phyloP scores from a whole-genome alignment of 805 yeast genomes.

The Yamadazyma insecticola region DNA sequence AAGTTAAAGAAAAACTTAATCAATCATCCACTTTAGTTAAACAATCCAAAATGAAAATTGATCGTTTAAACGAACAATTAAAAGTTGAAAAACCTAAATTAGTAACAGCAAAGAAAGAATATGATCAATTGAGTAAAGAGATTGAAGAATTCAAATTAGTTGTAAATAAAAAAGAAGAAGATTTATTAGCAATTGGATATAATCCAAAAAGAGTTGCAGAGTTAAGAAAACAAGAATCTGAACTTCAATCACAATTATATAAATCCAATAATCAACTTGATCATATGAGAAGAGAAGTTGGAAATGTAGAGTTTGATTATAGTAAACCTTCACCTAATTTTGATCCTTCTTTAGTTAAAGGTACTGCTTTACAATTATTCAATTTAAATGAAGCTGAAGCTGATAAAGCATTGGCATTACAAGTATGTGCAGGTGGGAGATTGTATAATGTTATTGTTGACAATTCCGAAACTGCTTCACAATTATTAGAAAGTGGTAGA shows the following conservation, averaged over 20 bases:
- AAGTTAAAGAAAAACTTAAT: conserved; percentile 52
- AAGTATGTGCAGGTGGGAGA: conserved; percentile 91
- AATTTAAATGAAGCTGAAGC: conserved; percentile 50
- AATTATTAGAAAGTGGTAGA: conserved; percentile 71
- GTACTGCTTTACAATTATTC: conserved; percentile 86
- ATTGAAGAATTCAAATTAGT: conserved; percentile 39
- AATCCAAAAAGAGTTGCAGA: conserved; percentile 42
- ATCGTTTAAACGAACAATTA: conserved; percentile 53
- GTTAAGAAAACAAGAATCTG: conserved; percentile 43
- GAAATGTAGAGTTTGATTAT: conserved; percentile 74
- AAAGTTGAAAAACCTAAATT: conserved; percentile 45
- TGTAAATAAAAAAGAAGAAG: conserved; percentile 31
- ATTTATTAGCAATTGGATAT: conserved; percentile 52
- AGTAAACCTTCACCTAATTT: conserved; percentile 60
- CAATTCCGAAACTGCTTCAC: conserved; percentile 78
- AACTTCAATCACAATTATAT: conserved; percentile 41
- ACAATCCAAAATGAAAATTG: conserved; percentile 54
- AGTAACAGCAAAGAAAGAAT: conserved; percentile 48
- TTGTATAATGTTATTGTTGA: conserved; percentile 90
- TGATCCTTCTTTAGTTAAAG: conserved; percentile 62
- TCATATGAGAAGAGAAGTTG: conserved; percentile 54
- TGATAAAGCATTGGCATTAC: conserved; percentile 75
- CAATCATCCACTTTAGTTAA: conserved; percentile 53
- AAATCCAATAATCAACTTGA: conserved; percentile 46
- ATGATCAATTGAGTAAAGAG: conserved; percentile 34